Conservation (phyloP, 805 yeast species). For the Ogataea saltuana region DNA sequence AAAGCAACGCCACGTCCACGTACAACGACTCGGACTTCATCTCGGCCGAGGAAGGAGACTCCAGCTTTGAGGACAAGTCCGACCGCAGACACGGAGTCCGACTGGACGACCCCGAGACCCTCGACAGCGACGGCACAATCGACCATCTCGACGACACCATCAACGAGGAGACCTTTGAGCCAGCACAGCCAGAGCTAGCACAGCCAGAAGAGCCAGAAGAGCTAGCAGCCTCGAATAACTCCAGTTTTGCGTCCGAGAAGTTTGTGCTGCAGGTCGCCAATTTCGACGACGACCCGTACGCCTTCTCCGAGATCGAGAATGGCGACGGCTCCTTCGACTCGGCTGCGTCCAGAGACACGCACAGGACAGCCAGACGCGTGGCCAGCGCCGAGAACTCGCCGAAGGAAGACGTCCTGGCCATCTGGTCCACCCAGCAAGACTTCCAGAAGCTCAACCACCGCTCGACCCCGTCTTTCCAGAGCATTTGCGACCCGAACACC, state of each 20-base stretch:
- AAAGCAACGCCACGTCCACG: slow-evolving; percentile 28
- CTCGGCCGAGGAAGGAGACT: slow-evolving; percentile 34
- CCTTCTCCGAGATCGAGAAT: slow-evolving; percentile 37
- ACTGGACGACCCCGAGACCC: no score
- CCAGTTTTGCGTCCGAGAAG: slow-evolving; percentile 25
- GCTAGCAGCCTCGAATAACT: slow-evolving; percentile 22
- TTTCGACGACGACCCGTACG: slow-evolving; percentile 43
- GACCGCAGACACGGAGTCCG: background rate
- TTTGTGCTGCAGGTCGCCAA: slow-evolving; percentile 36
- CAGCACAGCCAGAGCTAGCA: slow-evolving; percentile 9
- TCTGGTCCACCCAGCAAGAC: slow-evolving; percentile 37
- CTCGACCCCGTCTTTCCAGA: slow-evolving; percentile 27
- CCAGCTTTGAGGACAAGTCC: slow-evolving; percentile 10
- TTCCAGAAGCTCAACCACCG: slow-evolving; percentile 23
- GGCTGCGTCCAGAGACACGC: slow-evolving; percentile 20
- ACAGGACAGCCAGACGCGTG: slow-evolving; percentile 17
- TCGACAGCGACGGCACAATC: slow-evolving; percentile 15
- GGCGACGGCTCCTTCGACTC: slow-evolving; percentile 29
- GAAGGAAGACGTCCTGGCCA: slow-evolving; percentile 31
- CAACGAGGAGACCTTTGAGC: slow-evolving; percentile 15
- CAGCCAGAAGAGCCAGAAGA: background rate
- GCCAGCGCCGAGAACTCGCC: slow-evolving; percentile 31
- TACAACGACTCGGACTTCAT: slow-evolving; percentile 35
- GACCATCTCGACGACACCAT: slow-evolving; percentile 16
- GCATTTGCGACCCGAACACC: slow-evolving; percentile 29